Base-by-base conservation (phyloP, 2,329 filamentous ascomycete species). In the Penicillium sclerotigenum region DNA sequence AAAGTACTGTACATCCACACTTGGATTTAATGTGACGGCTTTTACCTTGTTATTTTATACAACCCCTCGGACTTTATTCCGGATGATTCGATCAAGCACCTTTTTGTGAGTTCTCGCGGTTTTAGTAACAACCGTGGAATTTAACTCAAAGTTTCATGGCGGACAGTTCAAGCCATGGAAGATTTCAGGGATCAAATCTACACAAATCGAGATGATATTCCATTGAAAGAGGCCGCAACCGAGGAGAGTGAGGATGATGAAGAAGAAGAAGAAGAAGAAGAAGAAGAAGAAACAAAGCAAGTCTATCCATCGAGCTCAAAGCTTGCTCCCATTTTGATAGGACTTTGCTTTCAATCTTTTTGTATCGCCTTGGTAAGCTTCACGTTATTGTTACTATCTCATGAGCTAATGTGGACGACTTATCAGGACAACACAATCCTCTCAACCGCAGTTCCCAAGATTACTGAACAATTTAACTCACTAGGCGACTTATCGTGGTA, bases 401-500 rank as follows among this genome's bases (percentile, higher is more conserved):
- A 11, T 20, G 5, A 22, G 31, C 41, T 34, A 34, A 54, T 29
- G 11, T 22, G 13, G 18, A 40, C 18, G 5, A 38, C 31, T 28
- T 37, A 29, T 1, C 16, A 75, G 72, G 72, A 74, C 42, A 75
- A 75, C 43, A 77, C 75, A 1, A 77, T 77, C 49, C 72, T 80
- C 31, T 71, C 74, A 5, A 79, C 75, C 3, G 79, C 78, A 1
- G 75, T 80, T 28, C 79, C 79, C 5, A 69, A 67, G 22, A 80
- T 81, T 37, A 79, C 78, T 1, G 72, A 79, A 56, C 64, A 78
- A 26, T 81, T 81, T 59, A 67, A 79, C 36, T 75, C 76, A 13
- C 62, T 79, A 18, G 68, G 69, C 11, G 77, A 80, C 54, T 64
- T 81, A 2, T 77, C 77, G 22, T 81, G 79, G 78, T 80, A 81